Evolutionary conservation across 2,329 filamentous ascomycete species (phyloP).

Genomic region (Lecanoromycetidae sp.): DNA sequence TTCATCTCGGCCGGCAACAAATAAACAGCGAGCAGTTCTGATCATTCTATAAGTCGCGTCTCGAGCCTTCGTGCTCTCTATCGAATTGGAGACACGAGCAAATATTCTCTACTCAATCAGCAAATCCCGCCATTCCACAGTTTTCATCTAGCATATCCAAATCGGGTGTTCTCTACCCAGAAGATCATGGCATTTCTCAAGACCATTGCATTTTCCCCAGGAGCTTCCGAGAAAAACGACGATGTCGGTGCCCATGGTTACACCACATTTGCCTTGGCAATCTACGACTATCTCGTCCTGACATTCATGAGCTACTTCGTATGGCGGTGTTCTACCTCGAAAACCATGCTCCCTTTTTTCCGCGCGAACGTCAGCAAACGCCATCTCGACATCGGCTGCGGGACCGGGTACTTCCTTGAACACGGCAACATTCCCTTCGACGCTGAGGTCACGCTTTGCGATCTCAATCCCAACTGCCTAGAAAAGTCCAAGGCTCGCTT

Average conservation of each 20-base stretch:
- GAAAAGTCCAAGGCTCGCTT: constrained; percentile 22
- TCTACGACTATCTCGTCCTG: constrained; percentile 21
- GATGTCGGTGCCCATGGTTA: neutral
- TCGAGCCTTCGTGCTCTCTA: too few species aligned
- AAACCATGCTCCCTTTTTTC: constrained; percentile 21
- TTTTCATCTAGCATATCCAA: too few species aligned
- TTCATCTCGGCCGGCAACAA: too few species aligned
- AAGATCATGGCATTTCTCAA: too few species aligned
- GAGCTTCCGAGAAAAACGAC: neutral
- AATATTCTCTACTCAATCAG: too few species aligned
- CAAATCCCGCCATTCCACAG: too few species aligned
- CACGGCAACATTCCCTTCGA: constrained; percentile 11
- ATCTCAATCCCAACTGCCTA: constrained; percentile 25
- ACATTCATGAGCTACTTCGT: constrained; percentile 20
- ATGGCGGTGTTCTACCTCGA: constrained; percentile 22
- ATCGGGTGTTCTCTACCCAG: too few species aligned
- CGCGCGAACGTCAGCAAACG: constrained; percentile 17
- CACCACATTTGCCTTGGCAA: constrained; percentile 4
- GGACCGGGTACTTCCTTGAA: constrained; percentile 23
- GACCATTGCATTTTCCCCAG: too few species aligned
- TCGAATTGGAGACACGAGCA: too few species aligned
- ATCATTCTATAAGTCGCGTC: too few species aligned
- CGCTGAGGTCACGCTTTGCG: constrained; percentile 20
- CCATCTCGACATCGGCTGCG: constrained; percentile 25
- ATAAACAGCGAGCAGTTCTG: too few species aligned